Conservation (phyloP, 2,329 filamentous ascomycete genomes). For the Ceratocystis colombiana region DNA sequence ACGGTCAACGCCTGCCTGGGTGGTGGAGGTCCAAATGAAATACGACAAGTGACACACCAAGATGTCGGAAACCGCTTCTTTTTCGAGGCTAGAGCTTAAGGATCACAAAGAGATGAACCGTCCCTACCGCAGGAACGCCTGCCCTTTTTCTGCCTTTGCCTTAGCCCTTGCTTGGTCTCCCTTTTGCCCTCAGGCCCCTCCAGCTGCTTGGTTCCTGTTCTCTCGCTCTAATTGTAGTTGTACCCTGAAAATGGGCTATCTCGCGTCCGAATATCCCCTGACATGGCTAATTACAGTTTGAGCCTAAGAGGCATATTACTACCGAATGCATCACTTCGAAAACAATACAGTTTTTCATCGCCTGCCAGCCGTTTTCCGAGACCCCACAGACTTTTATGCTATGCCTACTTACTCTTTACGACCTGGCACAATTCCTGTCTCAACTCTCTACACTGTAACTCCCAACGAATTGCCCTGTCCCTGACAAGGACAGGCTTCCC, state of each 20-base stretch:
- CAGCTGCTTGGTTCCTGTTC: background rate
- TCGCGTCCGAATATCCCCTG: background rate
- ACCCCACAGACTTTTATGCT: background rate
- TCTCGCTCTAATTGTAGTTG: background rate
- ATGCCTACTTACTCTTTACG: background rate
- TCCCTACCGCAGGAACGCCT: slow-evolving; percentile 2
- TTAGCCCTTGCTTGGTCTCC: background rate
- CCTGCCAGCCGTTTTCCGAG: slow-evolving; percentile 1
- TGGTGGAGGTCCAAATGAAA: background rate
- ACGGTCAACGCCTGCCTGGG: background rate
- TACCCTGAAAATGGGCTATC: background rate
- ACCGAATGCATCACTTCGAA: background rate
- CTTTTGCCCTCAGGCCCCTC: background rate
- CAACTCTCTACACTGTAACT: slow-evolving; percentile 4
- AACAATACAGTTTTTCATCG: no score
- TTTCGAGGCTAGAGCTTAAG: background rate
- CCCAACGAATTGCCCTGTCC: slow-evolving; percentile 4
- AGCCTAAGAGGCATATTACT: background rate
- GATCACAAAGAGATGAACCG: slow-evolving; percentile 10
- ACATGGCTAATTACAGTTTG: background rate
- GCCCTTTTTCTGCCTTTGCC: background rate
- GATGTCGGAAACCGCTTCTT: slow-evolving; percentile 1
- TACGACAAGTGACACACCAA: background rate
- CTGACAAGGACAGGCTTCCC: slow-evolving; percentile 4
- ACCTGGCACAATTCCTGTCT: background rate